Conservation (phyloP, 148 eudicot species). For the Rhododendron mucronatum region DNA sequence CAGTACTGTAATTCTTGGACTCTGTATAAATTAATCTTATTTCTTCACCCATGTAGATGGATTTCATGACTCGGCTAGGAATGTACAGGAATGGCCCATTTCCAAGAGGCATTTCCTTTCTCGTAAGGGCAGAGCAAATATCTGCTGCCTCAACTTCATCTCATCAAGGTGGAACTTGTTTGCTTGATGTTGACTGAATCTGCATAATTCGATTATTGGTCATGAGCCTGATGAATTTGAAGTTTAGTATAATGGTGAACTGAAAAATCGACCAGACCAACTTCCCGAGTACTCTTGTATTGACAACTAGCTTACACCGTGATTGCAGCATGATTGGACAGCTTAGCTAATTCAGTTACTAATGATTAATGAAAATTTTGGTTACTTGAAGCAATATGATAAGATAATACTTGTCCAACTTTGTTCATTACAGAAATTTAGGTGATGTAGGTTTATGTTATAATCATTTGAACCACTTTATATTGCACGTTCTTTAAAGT, state of each 20-base stretch:
- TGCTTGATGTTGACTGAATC: not conserved
- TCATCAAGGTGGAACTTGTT: constrained; percentile 37
- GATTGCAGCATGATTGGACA: constrained; percentile 8
- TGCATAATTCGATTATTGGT: not conserved
- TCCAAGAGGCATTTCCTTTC: constrained; percentile 28
- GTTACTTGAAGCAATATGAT: not conserved
- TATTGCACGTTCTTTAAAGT: not conserved
- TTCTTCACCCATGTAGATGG: constrained; percentile 12
- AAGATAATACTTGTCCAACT: not conserved
- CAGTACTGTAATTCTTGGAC: not conserved
- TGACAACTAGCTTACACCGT: not conserved
- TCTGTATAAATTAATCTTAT: not conserved
- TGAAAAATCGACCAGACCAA: not conserved
- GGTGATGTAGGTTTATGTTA: not conserved
- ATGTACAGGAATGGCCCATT: constrained; percentile 18
- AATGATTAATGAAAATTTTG: not conserved
- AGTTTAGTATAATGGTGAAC: not conserved
- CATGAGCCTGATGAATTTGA: not conserved
- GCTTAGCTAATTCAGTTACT: not conserved
- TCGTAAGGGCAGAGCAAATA: constrained; percentile 55
- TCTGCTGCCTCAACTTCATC: constrained; percentile 33
- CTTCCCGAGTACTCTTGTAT: not conserved
- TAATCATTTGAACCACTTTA: not conserved
- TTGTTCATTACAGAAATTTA: not conserved
- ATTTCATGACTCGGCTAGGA: constrained; percentile 33